A percentile compares a stretch with the other conserved stretches of the same genome.
Conservation (phyloP, 441 rosid genomes). For the Populus hybrid region DNA sequence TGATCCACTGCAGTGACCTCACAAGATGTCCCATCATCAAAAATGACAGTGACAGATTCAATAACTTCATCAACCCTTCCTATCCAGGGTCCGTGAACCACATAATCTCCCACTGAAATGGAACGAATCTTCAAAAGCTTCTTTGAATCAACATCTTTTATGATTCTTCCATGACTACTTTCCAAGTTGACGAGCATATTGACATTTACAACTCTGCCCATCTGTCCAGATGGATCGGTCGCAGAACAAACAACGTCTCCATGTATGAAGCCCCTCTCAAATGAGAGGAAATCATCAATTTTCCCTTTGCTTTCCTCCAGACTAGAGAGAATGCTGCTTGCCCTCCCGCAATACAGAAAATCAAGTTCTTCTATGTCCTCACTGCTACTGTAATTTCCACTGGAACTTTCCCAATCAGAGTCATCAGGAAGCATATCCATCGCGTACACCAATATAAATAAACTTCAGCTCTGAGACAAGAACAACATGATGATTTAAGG, state of each 20-base stretch:
- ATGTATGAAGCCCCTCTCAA: slow-evolving; percentile 62
- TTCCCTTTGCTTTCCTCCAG: slow-evolving; percentile 81
- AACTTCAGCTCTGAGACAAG: slow-evolving; percentile 19
- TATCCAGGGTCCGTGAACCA: slow-evolving; percentile 74
- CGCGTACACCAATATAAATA: slow-evolving; percentile 26
- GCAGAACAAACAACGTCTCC: slow-evolving; percentile 78
- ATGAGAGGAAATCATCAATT: slow-evolving; percentile 84
- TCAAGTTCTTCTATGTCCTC: slow-evolving; percentile 66
- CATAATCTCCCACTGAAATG: slow-evolving; percentile 74
- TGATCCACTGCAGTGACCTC: slow-evolving; percentile 59
- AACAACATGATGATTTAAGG: neutral
- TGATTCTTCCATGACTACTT: slow-evolving; percentile 48
- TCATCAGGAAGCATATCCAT: slow-evolving; percentile 68
- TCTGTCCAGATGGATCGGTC: slow-evolving; percentile 70
- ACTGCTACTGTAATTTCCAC: slow-evolving; percentile 77
- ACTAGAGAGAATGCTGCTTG: slow-evolving; percentile 66
- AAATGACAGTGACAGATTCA: slow-evolving; percentile 55
- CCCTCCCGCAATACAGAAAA: slow-evolving; percentile 54
- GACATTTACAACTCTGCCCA: slow-evolving; percentile 63
- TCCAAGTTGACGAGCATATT: slow-evolving; percentile 63
- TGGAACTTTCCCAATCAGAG: slow-evolving; percentile 85
- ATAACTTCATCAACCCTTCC: slow-evolving; percentile 69
- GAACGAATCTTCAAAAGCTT: slow-evolving; percentile 52
- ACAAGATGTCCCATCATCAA: slow-evolving; percentile 74
- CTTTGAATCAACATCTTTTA: slow-evolving; percentile 62